These are phyloP conservation scores for Penicillium oxalicum DNA, from an alignment of 2,329 filamentous ascomycete species.

Conservation along the genomic window DNA sequence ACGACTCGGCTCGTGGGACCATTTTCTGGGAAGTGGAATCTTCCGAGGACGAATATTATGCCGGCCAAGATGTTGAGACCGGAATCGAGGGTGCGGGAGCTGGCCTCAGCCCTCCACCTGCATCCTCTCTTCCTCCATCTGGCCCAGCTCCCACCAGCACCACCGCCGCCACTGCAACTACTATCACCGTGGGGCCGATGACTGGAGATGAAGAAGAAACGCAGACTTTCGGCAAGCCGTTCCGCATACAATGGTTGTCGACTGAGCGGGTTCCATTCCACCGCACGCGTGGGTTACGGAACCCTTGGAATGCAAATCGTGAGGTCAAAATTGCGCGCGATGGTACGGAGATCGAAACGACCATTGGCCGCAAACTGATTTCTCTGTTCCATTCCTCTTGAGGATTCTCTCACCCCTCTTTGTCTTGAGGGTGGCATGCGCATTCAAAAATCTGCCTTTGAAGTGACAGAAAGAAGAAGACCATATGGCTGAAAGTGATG, in stretches of 20 bases:
- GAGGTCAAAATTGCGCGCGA: conserved; percentile 96
- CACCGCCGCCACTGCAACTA: too few species aligned
- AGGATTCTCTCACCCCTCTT: background rate
- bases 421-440: too few species aligned
- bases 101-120: background rate
- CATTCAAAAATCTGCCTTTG: too few species aligned
- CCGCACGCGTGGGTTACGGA: conserved; percentile 76
- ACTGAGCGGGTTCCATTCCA: conserved; percentile 81
- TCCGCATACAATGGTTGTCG: conserved; percentile 84
- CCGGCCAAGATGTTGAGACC: conserved; percentile 29
- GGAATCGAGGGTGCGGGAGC: conserved; percentile 35
- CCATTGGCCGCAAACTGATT: conserved; percentile 68
- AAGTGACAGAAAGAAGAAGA: too few species aligned
- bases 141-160: too few species aligned
- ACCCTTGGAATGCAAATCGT: conserved; percentile 90
- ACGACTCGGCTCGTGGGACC: conserved; percentile 86
- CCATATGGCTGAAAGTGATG: too few species aligned
- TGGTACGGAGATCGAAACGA: conserved; percentile 85
- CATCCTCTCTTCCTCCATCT: background rate
- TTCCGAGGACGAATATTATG: conserved; percentile 41
- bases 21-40: conserved; percentile 90
- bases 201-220: conserved; percentile 36
- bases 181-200: conserved; percentile 24
- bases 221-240: conserved; percentile 83
- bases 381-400: conserved; percentile 63